Evolutionary conservation across 768 basidiomycete species (phyloP).

Genomic region (Tubosaeta sp.): DNA sequence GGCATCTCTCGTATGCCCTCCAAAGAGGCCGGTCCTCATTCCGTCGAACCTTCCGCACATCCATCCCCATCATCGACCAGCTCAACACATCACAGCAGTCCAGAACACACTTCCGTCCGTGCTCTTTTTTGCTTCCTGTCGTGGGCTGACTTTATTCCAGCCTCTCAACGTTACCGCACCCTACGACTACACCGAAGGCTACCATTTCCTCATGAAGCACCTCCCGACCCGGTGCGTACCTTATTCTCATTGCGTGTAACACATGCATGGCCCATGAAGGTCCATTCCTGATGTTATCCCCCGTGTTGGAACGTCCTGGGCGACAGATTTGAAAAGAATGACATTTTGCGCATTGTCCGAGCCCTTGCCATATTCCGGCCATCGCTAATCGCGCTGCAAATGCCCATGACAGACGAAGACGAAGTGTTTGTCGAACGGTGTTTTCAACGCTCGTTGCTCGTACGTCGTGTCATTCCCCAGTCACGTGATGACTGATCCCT

Average conservation of each 20-base stretch:
- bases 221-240: slow-evolving; percentile 72
- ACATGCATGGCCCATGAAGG: slow-evolving; percentile 41
- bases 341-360: slow-evolving; percentile 90
- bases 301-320: slow-evolving; percentile 26
- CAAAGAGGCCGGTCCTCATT: slow-evolving; percentile 26
- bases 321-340: slow-evolving; percentile 90
- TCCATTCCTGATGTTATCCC: slow-evolving; percentile 34
- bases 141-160: slow-evolving; percentile 54
- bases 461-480: slow-evolving; percentile 34
- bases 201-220: slow-evolving; percentile 95
- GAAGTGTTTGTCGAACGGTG: slow-evolving; percentile 95
- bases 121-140: slow-evolving; percentile 12
- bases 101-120: slow-evolving; percentile 31
- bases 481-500: background rate
- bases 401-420: slow-evolving; percentile 95
- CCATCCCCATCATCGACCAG: slow-evolving; percentile 42
- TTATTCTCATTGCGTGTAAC: slow-evolving; percentile 29
- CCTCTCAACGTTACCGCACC: slow-evolving; percentile 62
- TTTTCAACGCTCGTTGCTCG: slow-evolving; percentile 89
- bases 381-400: slow-evolving; percentile 95
- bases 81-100: slow-evolving; percentile 36
- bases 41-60: slow-evolving; percentile 28
- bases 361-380: slow-evolving; percentile 93
- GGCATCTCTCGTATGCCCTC: slow-evolving; percentile 27
- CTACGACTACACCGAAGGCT: slow-evolving; percentile 95